Conservation (phyloP, 495 filamentous ascomycete species). For the Wilcoxina mikolae region DNA sequence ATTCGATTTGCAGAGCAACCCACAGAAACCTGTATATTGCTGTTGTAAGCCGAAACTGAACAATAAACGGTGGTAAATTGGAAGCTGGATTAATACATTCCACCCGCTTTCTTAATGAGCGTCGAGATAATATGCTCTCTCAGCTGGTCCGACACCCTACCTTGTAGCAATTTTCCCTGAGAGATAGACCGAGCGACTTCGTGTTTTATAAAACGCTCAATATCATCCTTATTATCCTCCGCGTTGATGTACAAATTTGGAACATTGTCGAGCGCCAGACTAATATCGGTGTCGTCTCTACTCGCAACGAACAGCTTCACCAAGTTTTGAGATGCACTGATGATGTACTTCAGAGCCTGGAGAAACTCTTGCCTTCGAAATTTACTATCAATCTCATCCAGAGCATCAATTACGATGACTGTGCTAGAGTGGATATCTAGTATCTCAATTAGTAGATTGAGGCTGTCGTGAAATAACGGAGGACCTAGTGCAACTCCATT, state of each 20-base stretch:
- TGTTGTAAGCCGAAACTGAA: too few species aligned
- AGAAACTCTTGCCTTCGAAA: neutral
- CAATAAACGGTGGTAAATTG: too few species aligned
- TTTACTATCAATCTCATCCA: conserved; percentile 35
- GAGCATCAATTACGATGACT: conserved; percentile 35
- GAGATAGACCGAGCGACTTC: too few species aligned
- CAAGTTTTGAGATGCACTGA: neutral
- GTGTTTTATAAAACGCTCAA: conserved; percentile 3
- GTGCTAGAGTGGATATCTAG: conserved; percentile 13
- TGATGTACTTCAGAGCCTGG: neutral
- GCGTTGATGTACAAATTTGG: conserved; percentile 3
- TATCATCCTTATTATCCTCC: neutral
- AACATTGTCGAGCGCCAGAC: neutral
- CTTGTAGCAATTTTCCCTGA: too few species aligned
- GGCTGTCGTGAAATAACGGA: too few species aligned
- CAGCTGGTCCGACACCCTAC: too few species aligned
- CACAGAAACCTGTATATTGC: too few species aligned
- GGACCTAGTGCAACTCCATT: too few species aligned
- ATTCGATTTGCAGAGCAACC: too few species aligned
- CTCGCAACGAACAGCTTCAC: conserved; percentile 5
- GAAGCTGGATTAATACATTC: too few species aligned
- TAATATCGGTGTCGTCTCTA: neutral
- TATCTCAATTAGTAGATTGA: neutral
- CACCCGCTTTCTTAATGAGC: too few species aligned
- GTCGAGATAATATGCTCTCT: too few species aligned